Evolutionary conservation across 805 yeast genomes (phyloP), one percentile per base, ranked within the genome.

Genomic region (Debaryomyces maramus): DNA sequence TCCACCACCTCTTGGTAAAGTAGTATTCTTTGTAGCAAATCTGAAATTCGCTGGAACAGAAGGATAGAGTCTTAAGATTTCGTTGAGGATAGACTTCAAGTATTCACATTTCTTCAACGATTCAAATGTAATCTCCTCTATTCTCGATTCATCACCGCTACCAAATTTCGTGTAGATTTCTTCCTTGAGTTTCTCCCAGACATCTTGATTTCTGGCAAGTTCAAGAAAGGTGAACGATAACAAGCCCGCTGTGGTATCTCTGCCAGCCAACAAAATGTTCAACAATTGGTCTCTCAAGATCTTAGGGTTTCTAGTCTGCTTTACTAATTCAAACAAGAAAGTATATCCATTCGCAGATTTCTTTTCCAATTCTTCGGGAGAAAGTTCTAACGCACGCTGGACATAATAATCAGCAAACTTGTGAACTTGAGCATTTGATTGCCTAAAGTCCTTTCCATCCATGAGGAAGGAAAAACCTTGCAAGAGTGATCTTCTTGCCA

Each of bases 1-100:
- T 19, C 67, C 80, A 16, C 80, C 81, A 16, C 81, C 81, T 33
- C 61, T 55, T 13, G 81, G 81, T 39, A 77, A 60, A 6, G 69
- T 62, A 6, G 80, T 75, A 47, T 73, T 68, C 41, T 60, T 67
- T 19, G 61, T 60, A 8, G 80, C 72, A 27, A 61, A 56, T 45
- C 81, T 63, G 56, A 67, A 65, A 52, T 76, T 76, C 39, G 58
- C 49, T 11, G 81, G 80, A 22, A 77, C 80, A 22, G 75, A 62
- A 10, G 72, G 72, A 43, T 64, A 66, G 36, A 66, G 40, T 53
- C 72, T 58, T 40, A 66, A 59, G 11, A 53, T 44, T 46, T 66
- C 72, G 41, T 66, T 65, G 13, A 66, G 48, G 20, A 63, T 60
- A 38, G 58, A 59, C 45, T 63, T 65, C 48, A 66, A 55, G 45